Conservation (phyloP, 2,329 filamentous ascomycete genomes). For the Periconia macrospinosa region DNA sequence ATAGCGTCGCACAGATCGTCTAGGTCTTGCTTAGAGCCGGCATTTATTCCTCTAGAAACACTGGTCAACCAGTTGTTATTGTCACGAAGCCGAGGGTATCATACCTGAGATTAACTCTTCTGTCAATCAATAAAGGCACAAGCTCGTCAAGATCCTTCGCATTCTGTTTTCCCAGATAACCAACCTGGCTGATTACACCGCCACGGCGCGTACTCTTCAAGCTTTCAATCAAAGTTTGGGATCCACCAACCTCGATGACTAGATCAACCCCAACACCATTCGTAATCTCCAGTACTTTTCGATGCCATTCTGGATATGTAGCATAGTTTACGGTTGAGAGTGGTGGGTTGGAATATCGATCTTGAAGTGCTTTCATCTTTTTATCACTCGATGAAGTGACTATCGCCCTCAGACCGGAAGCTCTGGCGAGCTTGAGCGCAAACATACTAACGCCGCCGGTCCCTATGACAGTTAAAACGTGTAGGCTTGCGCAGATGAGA, state of each 20-base stretch:
- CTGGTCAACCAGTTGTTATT: not conserved
- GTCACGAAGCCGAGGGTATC: not conserved
- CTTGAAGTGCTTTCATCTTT: constrained; percentile 55
- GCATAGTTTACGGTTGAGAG: constrained; percentile 59
- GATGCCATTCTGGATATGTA: constrained; percentile 57
- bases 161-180: constrained; percentile 11
- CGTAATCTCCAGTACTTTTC: constrained; percentile 52
- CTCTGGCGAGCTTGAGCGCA: constrained; percentile 18
- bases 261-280: constrained; percentile 43
- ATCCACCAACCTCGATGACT: constrained; percentile 43
- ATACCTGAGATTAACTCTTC: constrained; percentile 10
- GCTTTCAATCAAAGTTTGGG: constrained; percentile 7
- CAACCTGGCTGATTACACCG: constrained; percentile 16
- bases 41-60: constrained; percentile 55
- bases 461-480: constrained; percentile 14
- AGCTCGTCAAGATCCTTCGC: constrained; percentile 3
- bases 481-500: not conserved
- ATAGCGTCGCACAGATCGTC: constrained; percentile 38
- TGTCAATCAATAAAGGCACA: constrained; percentile 5
- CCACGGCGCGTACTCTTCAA: constrained; percentile 6
- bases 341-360: not conserved
- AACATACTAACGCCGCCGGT: constrained; percentile 44
- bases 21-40: constrained; percentile 58
- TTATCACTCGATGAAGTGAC: constrained; percentile 58
- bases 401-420: constrained; percentile 45